These are phyloP conservation scores for Neurospora sp. DNA, from an alignment of 2,329 filamentous ascomycete species.

Conservation along the genomic window DNA sequence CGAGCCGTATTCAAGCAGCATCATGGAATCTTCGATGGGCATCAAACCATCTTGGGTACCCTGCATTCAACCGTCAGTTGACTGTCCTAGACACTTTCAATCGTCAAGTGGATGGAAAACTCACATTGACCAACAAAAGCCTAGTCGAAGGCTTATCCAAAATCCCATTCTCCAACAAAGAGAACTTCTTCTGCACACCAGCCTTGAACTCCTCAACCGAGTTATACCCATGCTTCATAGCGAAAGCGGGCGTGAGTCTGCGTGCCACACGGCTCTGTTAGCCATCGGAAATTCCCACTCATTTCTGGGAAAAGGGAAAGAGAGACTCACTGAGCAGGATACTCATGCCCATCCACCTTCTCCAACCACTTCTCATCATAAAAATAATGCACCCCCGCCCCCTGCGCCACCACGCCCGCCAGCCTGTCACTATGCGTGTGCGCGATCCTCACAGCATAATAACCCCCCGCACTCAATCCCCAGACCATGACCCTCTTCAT, in stretches of 20 bases:
- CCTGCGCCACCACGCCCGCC: slow-evolving; percentile 50
- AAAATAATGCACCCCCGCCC: slow-evolving; percentile 54
- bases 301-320: neutral
- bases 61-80: slow-evolving; percentile 21
- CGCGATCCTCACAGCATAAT: slow-evolving; percentile 58
- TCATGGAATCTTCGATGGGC: slow-evolving; percentile 58
- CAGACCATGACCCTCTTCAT: slow-evolving; percentile 48
- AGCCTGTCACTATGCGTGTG: slow-evolving; percentile 52
- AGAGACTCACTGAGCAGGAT: slow-evolving; percentile 43
- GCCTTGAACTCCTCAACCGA: slow-evolving; percentile 45
- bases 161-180: slow-evolving; percentile 49
- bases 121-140: slow-evolving; percentile 51
- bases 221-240: slow-evolving; percentile 52
- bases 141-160: slow-evolving; percentile 45
- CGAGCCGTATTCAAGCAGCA: slow-evolving; percentile 54
- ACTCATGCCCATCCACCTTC: slow-evolving; percentile 56
- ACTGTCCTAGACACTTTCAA: neutral
- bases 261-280: slow-evolving; percentile 1
- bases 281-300: neutral
- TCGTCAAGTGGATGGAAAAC: slow-evolving; percentile 12
- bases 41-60: slow-evolving; percentile 55
- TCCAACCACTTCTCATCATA: slow-evolving; percentile 50
- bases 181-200: slow-evolving; percentile 50
- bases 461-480: slow-evolving; percentile 57
- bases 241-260: slow-evolving; percentile 44